Percentiles rank a stretch among this genome's conserved stretches.
Conservation (phyloP, 257 asterid species). For the Asclepias syriaca region DNA sequence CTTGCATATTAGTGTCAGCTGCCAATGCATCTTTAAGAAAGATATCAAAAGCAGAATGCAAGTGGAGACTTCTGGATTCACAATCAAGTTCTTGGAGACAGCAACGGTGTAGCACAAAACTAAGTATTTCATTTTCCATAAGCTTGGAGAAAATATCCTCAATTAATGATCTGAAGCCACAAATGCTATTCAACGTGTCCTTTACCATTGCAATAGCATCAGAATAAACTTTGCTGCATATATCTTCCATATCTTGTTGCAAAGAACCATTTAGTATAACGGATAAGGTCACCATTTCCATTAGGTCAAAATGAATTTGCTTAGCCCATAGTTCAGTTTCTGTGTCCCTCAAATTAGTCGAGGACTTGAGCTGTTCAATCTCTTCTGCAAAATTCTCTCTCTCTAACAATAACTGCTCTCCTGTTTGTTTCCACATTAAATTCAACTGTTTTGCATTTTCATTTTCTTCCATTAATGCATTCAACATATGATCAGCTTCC, state of each 20-base stretch:
- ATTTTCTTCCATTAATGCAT: constrained; percentile 51
- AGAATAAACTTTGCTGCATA: constrained; percentile 31
- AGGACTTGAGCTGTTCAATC: constrained; percentile 40
- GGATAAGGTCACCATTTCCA: constrained; percentile 32
- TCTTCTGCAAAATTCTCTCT: constrained; percentile 45
- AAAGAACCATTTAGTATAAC: constrained; percentile 50
- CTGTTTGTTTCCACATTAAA: constrained; percentile 49
- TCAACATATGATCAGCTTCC: constrained; percentile 57
- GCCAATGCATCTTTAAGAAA: constrained; percentile 25
- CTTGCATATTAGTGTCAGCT: constrained; percentile 19
- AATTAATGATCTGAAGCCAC: constrained; percentile 43
- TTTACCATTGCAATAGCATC: constrained; percentile 46
- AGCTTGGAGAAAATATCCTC: constrained; percentile 43
- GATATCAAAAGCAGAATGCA: constrained; percentile 17
- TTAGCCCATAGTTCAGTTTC: constrained; percentile 37
- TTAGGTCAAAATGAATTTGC: constrained; percentile 30
- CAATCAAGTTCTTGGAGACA: constrained; percentile 33
- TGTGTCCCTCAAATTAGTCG: constrained; percentile 25
- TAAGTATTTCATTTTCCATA: constrained; percentile 38
- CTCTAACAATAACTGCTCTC: constrained; percentile 42
- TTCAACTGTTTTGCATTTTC: constrained; percentile 43
- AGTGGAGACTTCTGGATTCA: constrained; percentile 23
- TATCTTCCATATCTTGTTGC: constrained; percentile 44
- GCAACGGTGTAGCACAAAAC: constrained; percentile 41
- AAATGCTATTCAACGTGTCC: constrained; percentile 34